phyloP scores from a whole-genome alignment of 768 basidiomycete species.

The Naematelia encephala region DNA sequence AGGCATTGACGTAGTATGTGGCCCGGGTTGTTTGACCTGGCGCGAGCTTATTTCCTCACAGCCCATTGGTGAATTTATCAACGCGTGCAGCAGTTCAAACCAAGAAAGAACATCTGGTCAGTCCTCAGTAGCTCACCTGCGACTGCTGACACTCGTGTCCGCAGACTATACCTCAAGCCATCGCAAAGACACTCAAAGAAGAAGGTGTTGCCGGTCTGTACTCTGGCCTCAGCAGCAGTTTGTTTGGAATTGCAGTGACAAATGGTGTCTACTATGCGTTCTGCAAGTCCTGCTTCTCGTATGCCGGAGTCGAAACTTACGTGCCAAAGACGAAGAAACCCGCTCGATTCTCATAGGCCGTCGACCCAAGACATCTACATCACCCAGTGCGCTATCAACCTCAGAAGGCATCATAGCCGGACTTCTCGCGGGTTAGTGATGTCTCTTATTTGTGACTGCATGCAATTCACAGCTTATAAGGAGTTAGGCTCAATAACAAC shows the following conservation, averaged over 20 bases:
- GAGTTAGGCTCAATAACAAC: conserved; percentile 77
- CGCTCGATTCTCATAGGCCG: conserved; percentile 46
- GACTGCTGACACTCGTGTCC: not conserved
- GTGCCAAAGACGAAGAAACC: conserved; percentile 48
- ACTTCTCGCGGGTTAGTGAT: conserved; percentile 69
- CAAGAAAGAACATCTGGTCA: conserved; percentile 71
- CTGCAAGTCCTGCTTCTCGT: conserved; percentile 30
- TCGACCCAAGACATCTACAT: conserved; percentile 19
- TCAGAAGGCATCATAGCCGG: conserved; percentile 86
- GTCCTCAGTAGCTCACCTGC: conserved; percentile 11
- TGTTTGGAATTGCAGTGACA: conserved; percentile 87
- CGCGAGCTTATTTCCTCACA: conserved; percentile 44
- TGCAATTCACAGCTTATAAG: not conserved
- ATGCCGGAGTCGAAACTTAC: conserved; percentile 1
- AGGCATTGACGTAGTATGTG: conserved; percentile 51
- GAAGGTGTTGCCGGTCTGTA: conserved; percentile 85
- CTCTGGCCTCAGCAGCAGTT: conserved; percentile 75
- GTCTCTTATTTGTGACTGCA: not conserved
- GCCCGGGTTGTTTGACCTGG: conserved; percentile 3
- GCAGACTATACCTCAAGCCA: conserved; percentile 64
- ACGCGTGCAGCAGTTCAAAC: conserved; percentile 90
- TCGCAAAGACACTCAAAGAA: conserved; percentile 71
- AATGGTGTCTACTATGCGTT: conserved; percentile 80
- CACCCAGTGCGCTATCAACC: conserved; percentile 61
- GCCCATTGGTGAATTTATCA: conserved; percentile 86